Conservation (phyloP, 73 alveolate genomes). For the Symbiodinium pilosum region DNA sequence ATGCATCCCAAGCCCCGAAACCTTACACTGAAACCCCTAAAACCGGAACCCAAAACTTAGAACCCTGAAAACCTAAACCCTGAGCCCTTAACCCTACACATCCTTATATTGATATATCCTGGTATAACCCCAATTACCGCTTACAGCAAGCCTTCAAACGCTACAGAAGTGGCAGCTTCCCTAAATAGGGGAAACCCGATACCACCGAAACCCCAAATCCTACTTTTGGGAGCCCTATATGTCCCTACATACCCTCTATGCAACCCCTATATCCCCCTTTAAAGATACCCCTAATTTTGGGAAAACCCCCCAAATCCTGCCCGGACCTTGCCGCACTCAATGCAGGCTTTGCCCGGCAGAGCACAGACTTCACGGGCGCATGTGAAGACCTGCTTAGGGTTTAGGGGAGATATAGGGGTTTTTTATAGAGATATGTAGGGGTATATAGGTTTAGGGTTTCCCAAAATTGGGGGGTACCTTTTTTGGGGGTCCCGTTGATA, state of each 20-base stretch:
- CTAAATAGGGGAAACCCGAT: not conserved
- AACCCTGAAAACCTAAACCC: not conserved
- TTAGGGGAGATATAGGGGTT: no score
- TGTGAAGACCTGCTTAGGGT: constrained; percentile 82
- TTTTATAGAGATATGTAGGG: no score
- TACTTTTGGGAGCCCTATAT: not conserved
- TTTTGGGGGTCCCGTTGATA: no score
- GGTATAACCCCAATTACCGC: not conserved
- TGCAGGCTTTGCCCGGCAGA: constrained; percentile 89
- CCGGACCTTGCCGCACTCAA: constrained; percentile 87
- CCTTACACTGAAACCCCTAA: not conserved
- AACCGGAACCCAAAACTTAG: not conserved
- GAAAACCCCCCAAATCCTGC: not conserved
- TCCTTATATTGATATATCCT: not conserved
- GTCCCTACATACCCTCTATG: no score
- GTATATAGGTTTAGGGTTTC: no score
- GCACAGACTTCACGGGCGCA: constrained; percentile 86
- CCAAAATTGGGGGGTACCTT: no score
- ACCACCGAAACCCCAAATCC: not conserved
- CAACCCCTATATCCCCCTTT: no score
- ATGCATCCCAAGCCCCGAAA: not conserved
- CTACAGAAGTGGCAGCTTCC: not conserved
- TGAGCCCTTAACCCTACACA: not conserved
- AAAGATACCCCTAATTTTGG: not conserved
- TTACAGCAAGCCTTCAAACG: not conserved